Evolutionary conservation across 202 grass and related monocot genomes (phyloP), one percentile per base, ranked within the genome.

Genomic region (Setaria viridis): DNA sequence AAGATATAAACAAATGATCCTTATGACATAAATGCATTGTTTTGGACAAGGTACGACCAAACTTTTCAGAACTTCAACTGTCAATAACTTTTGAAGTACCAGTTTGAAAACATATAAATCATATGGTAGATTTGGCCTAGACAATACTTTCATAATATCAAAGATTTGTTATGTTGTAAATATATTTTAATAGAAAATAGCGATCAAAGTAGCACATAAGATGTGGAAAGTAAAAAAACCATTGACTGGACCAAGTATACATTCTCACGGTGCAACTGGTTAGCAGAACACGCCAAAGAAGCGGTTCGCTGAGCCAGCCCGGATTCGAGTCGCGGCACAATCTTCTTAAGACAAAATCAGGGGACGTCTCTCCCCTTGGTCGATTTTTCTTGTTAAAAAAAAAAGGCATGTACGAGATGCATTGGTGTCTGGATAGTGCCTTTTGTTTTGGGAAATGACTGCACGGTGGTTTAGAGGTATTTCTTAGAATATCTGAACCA

Each of bases 201-300:
- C 19, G 8, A 13, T 74, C 29, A 53, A 34, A 74, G 47, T 53
- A 10, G 14, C 47, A 30, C 30, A 34, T 53, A 53, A 74, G 29
- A 74, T 74, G 49, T 74, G 47, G 51, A 68, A 51, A 51, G 70
- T 74, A 53, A 53, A 53, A 37, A 41, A 73, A 51, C 33, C 21
- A 17, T 73, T 73, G 59, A 16, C 70, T 1, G 32, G 7, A 32
- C 13, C 9, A 59, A 58, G 51, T 76, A 4, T 76, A 21, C 21
- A 17, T 25, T 25, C 25, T 25, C 25, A 25, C 25, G 25, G 25
- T 25, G 25, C 25, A 25, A 25, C 25, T 25, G 25, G 25, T 25
- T 25, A 25, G 25, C 25, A 25, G 25, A 25, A 25, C 25, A 25
- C 25, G 25, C 25, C 25, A 25, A 25, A 25, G 25, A 25, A 25